Percentiles rank a stretch among this genome's conserved stretches.
These are phyloP conservation scores for Aspergillus diversus DNA, from an alignment of 495 filamentous ascomycete genomes.

Conservation along the genomic window DNA sequence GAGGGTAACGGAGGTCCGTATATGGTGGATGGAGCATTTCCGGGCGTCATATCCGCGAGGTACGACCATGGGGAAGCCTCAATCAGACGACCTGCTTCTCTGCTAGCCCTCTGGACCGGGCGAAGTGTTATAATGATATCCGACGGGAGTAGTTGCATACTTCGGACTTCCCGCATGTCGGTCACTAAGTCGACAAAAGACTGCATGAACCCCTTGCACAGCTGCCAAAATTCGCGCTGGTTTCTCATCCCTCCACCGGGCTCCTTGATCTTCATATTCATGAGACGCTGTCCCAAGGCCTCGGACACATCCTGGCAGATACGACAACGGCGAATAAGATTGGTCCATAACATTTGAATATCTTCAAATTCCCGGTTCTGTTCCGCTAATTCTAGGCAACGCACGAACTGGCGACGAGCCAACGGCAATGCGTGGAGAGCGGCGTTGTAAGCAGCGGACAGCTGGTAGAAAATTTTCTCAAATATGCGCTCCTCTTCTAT, in stretches of 20 bases:
- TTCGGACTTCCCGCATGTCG: conserved; percentile 69
- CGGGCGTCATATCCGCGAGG: conserved; percentile 45
- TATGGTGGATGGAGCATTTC: conserved; percentile 33
- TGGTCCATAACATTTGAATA: conserved; percentile 66
- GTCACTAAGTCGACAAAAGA: conserved; percentile 74
- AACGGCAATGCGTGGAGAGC: conserved; percentile 67
- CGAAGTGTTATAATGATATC: conserved; percentile 73
- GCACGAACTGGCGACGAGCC: conserved; percentile 64
- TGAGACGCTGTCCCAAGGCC: conserved; percentile 68
- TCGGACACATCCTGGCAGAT: conserved; percentile 68
- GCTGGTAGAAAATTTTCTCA: conserved; percentile 74
- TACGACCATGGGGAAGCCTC: conserved; percentile 77
- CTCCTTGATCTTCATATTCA: conserved; percentile 82
- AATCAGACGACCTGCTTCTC: conserved; percentile 74
- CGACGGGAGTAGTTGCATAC: conserved; percentile 62
- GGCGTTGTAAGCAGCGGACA: conserved; percentile 67
- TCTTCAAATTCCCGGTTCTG: conserved; percentile 51
- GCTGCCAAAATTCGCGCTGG: conserved; percentile 78
- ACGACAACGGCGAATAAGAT: conserved; percentile 67
- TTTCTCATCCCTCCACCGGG: conserved; percentile 69
- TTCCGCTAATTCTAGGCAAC: conserved; percentile 50
- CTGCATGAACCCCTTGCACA: conserved; percentile 76
- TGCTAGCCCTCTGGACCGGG: conserved; percentile 74
- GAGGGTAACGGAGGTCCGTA: conserved; percentile 47
- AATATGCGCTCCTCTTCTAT: conserved; percentile 78